A percentile compares a stretch with the other conserved stretches of the same genome.
Evolutionary conservation across 1,139 yeast genomes (phyloP).

Genomic region (Magnusiomyces magnusii): DNA sequence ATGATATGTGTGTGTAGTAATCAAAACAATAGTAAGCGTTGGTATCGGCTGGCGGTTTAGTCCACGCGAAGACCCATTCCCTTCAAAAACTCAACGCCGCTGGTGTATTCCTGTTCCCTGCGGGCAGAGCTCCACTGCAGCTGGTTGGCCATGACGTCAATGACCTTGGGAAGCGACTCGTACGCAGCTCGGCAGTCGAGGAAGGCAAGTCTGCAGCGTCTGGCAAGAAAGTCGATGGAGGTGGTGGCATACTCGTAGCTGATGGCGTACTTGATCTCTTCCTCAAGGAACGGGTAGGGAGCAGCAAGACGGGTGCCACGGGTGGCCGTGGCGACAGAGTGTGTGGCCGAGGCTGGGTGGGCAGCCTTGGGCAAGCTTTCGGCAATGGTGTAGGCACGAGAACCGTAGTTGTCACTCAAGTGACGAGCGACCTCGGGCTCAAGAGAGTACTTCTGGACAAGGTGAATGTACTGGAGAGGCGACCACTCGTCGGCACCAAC

Average conservation of each 20-base stretch:
- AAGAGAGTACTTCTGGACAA: conserved; percentile 70
- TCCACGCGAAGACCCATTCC: conserved; percentile 35
- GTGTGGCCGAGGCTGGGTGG: conserved; percentile 23
- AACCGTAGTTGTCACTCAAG: conserved; percentile 81
- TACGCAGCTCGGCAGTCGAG: conserved; percentile 82
- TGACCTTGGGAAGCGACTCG: conserved; percentile 75
- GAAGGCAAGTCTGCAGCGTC: conserved; percentile 92
- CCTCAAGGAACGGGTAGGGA: conserved; percentile 86
- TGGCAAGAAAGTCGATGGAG: conserved; percentile 82
- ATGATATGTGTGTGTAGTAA: too few species aligned
- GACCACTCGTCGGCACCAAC: conserved; percentile 68
- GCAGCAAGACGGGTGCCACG: conserved; percentile 37
- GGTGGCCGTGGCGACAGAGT: conserved; percentile 31
- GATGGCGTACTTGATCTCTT: conserved; percentile 78
- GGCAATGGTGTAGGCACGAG: conserved; percentile 67
- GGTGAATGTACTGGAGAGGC: conserved; percentile 64
- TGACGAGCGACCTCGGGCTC: conserved; percentile 75
- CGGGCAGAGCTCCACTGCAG: conserved; percentile 63
- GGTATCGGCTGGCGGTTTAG: background rate
- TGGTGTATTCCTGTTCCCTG: conserved; percentile 44
- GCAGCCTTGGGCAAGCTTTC: conserved; percentile 38
- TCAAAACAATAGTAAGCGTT: too few species aligned
- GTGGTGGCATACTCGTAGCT: conserved; percentile 81
- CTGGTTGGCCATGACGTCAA: conserved; percentile 75
- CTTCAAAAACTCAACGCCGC: conserved; percentile 33